Percentiles rank a stretch among this genome's conserved stretches.
Conservation (phyloP, 169 alveolate genomes). For the Perkinsus olseni region DNA sequence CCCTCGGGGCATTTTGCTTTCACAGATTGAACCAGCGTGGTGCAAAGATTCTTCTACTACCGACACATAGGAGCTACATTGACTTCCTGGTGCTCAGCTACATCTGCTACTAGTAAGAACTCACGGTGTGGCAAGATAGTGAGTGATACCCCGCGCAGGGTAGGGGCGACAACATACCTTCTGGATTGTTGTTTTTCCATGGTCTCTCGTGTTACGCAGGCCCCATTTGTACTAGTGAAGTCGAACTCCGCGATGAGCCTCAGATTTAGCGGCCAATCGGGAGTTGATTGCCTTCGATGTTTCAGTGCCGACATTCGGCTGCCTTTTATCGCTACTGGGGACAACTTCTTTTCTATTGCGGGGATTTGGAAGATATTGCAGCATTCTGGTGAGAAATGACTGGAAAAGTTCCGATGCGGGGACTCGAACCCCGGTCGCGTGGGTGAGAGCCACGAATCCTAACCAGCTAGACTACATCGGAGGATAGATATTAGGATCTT, state of each 20-base stretch:
- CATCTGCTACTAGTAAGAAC: not conserved
- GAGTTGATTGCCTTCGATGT: not conserved
- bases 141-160: too few relatives aligned
- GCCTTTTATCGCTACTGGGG: not conserved
- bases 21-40: not conserved
- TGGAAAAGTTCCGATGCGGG: not conserved
- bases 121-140: not conserved
- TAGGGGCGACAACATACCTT: too few relatives aligned
- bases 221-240: too few relatives aligned
- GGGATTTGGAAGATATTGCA: not conserved
- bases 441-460: constrained; percentile 5
- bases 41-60: not conserved
- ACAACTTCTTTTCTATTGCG: not conserved
- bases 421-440: constrained; percentile 6
- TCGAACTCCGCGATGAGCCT: too few relatives aligned
- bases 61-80: not conserved
- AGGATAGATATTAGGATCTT: not conserved
- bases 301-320: not conserved
- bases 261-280: not conserved
- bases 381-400: not conserved
- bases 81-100: not conserved
- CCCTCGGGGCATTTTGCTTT: not conserved
- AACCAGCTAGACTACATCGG: constrained; percentile 3
- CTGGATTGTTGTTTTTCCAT: too few relatives aligned
- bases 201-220: too few relatives aligned